Conservation (phyloP, 2,329 filamentous ascomycete species). For the Nannizziopsis barbatae region DNA sequence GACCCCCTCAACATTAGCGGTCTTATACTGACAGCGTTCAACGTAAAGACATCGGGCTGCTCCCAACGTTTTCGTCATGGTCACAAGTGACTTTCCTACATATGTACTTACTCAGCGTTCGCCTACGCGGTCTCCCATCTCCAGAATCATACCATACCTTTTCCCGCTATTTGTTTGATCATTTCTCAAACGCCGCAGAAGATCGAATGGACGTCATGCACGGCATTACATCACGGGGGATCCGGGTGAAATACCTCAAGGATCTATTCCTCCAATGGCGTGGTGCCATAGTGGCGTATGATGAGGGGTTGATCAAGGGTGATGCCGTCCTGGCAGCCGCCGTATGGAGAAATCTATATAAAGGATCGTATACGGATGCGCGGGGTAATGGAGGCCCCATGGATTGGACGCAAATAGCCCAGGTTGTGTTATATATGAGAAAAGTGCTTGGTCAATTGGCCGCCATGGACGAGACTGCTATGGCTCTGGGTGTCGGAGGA, state of each 20-base stretch:
- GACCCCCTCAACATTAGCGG: background rate
- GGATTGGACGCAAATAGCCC: constrained; percentile 49
- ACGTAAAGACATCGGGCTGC: constrained; percentile 57
- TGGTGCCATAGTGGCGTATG: constrained; percentile 61
- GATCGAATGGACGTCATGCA: constrained; percentile 53
- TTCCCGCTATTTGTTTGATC: constrained; percentile 84
- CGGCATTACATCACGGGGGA: constrained; percentile 41
- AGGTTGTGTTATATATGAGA: constrained; percentile 54
- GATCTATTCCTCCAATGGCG: constrained; percentile 92
- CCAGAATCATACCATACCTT: constrained; percentile 58
- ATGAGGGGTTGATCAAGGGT: constrained; percentile 37
- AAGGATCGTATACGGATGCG: constrained; percentile 46
- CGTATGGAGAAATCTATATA: constrained; percentile 88
- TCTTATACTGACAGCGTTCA: background rate
- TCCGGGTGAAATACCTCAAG: constrained; percentile 57
- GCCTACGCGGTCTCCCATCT: constrained; percentile 63
- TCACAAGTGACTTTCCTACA: constrained; percentile 92
- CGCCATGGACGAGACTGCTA: constrained; percentile 42
- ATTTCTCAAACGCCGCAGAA: constrained; percentile 62
- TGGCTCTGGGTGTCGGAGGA: constrained; percentile 42
- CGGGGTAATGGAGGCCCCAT: constrained; percentile 36
- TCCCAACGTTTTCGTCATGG: constrained; percentile 89
- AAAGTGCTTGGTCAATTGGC: constrained; percentile 46
- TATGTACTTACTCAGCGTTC: constrained; percentile 80
- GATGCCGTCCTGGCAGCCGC: constrained; percentile 48